phyloP scores from a whole-genome alignment of 2,329 filamentous ascomycete species.

The Penicillium sp. region DNA sequence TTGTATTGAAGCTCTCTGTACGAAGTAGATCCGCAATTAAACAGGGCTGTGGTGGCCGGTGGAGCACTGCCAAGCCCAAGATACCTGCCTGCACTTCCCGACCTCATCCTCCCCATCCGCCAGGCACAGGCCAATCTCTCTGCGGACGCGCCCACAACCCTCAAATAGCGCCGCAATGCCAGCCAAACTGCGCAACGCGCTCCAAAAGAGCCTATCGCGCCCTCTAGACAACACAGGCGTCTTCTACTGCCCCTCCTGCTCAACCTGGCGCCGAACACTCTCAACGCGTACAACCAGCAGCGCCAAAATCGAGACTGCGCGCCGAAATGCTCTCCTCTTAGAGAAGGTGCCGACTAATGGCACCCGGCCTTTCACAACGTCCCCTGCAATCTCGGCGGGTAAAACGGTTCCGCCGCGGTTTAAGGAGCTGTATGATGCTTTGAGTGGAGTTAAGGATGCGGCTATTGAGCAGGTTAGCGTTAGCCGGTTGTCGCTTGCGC shows the following conservation, averaged over 20 bases:
- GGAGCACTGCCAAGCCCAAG: conserved; percentile 32
- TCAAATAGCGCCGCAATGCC: conserved; percentile 42
- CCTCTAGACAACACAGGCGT: conserved; percentile 33
- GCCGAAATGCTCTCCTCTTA: conserved; percentile 17
- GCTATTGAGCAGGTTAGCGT: conserved; percentile 64
- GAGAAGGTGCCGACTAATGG: conserved; percentile 13
- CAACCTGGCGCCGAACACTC: conserved; percentile 42
- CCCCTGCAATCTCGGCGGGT: conserved; percentile 60
- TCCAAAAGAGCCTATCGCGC: conserved; percentile 43
- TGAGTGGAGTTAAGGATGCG: conserved; percentile 58
- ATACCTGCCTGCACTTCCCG: conserved; percentile 26
- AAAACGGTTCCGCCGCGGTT: conserved; percentile 60
- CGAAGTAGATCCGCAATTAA: neutral
- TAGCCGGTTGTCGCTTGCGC: conserved; percentile 64
- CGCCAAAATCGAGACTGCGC: conserved; percentile 24
- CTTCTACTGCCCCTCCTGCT: conserved; percentile 52
- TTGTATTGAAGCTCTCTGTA: neutral
- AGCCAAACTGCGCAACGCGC: conserved; percentile 45
- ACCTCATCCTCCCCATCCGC: conserved; percentile 24
- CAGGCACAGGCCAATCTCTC: conserved; percentile 6
- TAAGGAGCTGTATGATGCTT: conserved; percentile 59
- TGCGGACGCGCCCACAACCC: conserved; percentile 12
- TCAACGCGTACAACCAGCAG: conserved; percentile 36
- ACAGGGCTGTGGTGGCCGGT: conserved; percentile 8
- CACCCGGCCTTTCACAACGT: conserved; percentile 53